Percentiles rank a stretch among this genome's conserved stretches.
Conservation (phyloP, 2,329 filamentous ascomycete species). For the Aspergillus ruber region DNA sequence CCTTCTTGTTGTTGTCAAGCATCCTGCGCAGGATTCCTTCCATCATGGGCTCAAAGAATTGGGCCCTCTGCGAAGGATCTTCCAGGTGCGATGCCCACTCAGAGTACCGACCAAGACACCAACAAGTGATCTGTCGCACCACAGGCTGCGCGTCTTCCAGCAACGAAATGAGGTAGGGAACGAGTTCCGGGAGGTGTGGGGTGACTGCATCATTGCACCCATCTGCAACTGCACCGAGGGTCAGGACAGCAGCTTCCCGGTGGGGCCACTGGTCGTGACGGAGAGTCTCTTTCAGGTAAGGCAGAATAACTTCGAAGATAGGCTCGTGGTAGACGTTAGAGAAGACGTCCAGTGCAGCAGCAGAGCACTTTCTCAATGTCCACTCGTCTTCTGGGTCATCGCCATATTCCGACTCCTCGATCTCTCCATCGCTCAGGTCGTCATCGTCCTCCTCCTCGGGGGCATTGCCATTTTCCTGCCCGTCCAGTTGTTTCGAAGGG, state of each 20-base stretch:
- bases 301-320: constrained; percentile 86
- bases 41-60: constrained; percentile 93
- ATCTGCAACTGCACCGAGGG: constrained; percentile 88
- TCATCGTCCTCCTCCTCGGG: constrained; percentile 58
- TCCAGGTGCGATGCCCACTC: constrained; percentile 77
- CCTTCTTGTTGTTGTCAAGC: constrained; percentile 95
- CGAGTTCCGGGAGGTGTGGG: constrained; percentile 82
- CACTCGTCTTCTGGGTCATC: constrained; percentile 82
- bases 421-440: constrained; percentile 80
- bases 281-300: constrained; percentile 85
- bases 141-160: constrained; percentile 81
- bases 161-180: constrained; percentile 82
- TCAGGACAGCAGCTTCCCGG: constrained; percentile 87
- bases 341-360: constrained; percentile 88
- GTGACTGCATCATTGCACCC: constrained; percentile 86
- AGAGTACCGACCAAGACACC: constrained; percentile 91
- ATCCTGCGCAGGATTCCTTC: constrained; percentile 89
- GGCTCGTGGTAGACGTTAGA: constrained; percentile 80
- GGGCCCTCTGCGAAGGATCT: constrained; percentile 59
- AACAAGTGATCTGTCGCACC: constrained; percentile 94
- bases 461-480: constrained; percentile 34
- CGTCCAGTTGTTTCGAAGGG: constrained; percentile 40
- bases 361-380: constrained; percentile 95
- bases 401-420: constrained; percentile 65
- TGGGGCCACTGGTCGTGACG: constrained; percentile 85